Evolutionary conservation across 768 basidiomycete genomes (phyloP).

Genomic region (Rhizopogon vulgaris): DNA sequence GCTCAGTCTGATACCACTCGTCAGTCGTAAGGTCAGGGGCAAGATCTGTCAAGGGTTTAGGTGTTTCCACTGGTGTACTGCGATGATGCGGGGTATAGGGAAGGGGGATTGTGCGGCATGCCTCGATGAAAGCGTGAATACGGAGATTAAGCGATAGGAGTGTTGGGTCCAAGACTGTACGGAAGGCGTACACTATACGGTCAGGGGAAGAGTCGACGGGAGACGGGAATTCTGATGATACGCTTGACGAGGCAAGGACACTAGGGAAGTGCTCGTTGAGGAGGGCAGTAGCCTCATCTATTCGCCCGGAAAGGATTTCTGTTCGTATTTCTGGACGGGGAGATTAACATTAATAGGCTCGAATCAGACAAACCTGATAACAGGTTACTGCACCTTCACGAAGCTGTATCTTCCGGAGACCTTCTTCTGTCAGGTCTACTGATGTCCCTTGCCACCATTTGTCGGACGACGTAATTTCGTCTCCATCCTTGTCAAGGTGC

Average conservation of each 20-base stretch:
- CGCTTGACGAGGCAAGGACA: conserved; percentile 41
- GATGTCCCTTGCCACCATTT: conserved; percentile 14
- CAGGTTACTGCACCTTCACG: conserved; percentile 43
- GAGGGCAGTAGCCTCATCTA: conserved; percentile 61
- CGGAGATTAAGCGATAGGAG: conserved; percentile 82
- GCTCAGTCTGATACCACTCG: conserved; percentile 36
- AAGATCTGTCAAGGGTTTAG: conserved; percentile 7
- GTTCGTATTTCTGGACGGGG: conserved; percentile 54
- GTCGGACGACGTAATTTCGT: conserved; percentile 42
- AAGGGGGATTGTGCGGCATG: conserved; percentile 68
- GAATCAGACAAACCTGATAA: background rate
- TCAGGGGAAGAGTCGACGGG: conserved; percentile 24
- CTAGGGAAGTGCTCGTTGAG: conserved; percentile 71
- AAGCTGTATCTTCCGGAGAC: conserved; percentile 40
- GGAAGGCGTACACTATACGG: conserved; percentile 42
- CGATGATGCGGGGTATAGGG: conserved; percentile 27
- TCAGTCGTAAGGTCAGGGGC: conserved; percentile 22
- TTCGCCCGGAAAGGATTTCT: conserved; percentile 68
- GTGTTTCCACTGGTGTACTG: conserved; percentile 7
- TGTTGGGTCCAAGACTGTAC: conserved; percentile 64
- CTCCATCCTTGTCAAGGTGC: conserved; percentile 64
- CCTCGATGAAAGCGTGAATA: conserved; percentile 83
- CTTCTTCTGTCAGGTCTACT: conserved; percentile 29
- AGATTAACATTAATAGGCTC: background rate
- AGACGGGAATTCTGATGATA: conserved; percentile 1